Percentiles rank a stretch among this genome's conserved stretches.
Evolutionary conservation across 2,329 filamentous ascomycete species (phyloP).

Genomic region (Exophiala viscosa): DNA sequence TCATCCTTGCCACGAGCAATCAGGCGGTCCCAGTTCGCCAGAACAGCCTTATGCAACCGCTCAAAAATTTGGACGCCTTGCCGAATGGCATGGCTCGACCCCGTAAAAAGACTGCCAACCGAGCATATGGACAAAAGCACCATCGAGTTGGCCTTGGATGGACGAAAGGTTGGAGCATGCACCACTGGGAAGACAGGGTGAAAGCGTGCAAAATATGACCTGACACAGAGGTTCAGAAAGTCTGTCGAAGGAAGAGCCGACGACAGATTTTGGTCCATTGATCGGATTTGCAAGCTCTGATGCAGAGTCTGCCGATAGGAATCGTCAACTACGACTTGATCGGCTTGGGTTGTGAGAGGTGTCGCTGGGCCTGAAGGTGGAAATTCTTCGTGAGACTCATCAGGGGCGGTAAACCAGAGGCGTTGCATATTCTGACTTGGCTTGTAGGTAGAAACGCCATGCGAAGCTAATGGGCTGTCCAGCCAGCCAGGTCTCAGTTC

Average conservation of each 20-base stretch:
- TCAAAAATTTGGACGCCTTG: slow-evolving; percentile 33
- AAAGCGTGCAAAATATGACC: slow-evolving; percentile 24
- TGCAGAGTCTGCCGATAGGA: slow-evolving; percentile 23
- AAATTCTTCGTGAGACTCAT: slow-evolving; percentile 14
- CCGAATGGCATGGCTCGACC: slow-evolving; percentile 31
- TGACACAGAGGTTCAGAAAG: slow-evolving; percentile 26
- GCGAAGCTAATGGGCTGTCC: slow-evolving; percentile 13
- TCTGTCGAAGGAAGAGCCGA: slow-evolving; percentile 24
- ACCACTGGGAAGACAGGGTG: slow-evolving; percentile 25
- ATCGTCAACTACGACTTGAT: slow-evolving; percentile 25
- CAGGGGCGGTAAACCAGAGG: slow-evolving; percentile 19
- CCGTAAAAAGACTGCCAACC: slow-evolving; percentile 36
- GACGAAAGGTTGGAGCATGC: slow-evolving; percentile 25
- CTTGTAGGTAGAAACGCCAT: slow-evolving; percentile 7
- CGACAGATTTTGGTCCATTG: slow-evolving; percentile 18
- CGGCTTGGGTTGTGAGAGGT: slow-evolving; percentile 18
- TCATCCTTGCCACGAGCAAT: slow-evolving; percentile 25
- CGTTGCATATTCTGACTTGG: slow-evolving; percentile 13
- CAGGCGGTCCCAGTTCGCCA: slow-evolving; percentile 31
- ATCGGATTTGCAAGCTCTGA: slow-evolving; percentile 22
- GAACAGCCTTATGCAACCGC: slow-evolving; percentile 32
- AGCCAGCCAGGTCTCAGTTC: slow-evolving; percentile 20
- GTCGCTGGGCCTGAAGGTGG: slow-evolving; percentile 18
- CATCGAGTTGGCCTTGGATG: slow-evolving; percentile 29
- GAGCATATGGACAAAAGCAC: slow-evolving; percentile 39